Evolutionary conservation across 352 stramenopile species (phyloP).

Genomic region (Pythium utonaiense): DNA sequence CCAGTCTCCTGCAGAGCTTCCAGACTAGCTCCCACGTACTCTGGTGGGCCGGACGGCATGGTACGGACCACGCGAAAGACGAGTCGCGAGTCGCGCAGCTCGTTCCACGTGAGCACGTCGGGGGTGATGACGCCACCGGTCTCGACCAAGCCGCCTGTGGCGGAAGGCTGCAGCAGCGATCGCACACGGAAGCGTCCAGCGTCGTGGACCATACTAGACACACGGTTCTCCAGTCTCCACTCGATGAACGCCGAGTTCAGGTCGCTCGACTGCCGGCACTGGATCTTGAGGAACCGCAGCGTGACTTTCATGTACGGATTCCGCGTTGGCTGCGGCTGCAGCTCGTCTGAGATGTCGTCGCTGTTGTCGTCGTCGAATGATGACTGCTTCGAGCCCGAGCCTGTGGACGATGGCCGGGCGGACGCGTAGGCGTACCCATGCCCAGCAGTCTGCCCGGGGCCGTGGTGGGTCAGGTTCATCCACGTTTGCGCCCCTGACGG

Average conservation of each 20-base stretch:
- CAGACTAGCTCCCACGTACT: no score
- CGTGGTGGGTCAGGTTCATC: constrained; percentile 4
- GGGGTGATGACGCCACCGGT: constrained; percentile 9
- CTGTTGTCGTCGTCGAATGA: constrained; percentile 10
- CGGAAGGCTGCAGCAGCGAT: constrained; percentile 1
- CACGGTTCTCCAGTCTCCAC: constrained; percentile 21
- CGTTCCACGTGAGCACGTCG: constrained; percentile 17
- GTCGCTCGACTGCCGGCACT: constrained; percentile 13
- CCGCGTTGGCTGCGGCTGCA: background rate
- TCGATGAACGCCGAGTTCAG: constrained; percentile 14
- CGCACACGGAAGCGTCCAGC: constrained; percentile 14
- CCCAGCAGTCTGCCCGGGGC: background rate
- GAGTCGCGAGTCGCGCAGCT: constrained; percentile 15
- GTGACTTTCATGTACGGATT: constrained; percentile 21
- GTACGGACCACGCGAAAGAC: constrained; percentile 16
- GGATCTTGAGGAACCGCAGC: constrained; percentile 15
- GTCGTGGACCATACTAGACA: constrained; percentile 17
- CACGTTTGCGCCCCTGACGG: constrained; percentile 1
- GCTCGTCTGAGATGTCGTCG: constrained; percentile 11
- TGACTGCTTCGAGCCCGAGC: constrained; percentile 12
- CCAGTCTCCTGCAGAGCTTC: background rate
- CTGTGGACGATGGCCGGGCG: constrained; percentile 15
- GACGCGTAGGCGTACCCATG: constrained; percentile 10
- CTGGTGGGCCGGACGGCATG: constrained; percentile 7
- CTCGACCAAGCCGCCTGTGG: background rate